phyloP scores from a whole-genome alignment of 805 yeast genomes.

The Cyberlindnera xylosilytica region DNA sequence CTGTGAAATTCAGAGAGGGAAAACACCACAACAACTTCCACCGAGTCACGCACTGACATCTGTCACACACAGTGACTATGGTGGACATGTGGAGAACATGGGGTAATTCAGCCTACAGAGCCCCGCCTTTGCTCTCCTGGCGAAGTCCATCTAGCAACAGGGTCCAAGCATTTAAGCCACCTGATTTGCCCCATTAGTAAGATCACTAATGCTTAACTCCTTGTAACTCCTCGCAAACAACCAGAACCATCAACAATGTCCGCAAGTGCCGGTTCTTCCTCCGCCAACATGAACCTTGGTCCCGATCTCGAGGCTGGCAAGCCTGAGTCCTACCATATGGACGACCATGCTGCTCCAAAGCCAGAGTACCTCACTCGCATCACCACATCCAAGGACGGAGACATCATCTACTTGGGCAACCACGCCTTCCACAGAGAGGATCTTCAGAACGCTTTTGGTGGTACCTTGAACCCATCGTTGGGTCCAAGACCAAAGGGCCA shows the following conservation, averaged over 20 bases:
- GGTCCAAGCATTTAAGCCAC: no score
- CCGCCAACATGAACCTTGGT: not conserved
- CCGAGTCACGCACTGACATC: no score
- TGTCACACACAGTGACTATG: not conserved
- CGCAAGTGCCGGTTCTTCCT: not conserved
- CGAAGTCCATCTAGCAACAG: no score
- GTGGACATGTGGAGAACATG: not conserved
- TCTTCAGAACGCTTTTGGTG: conserved; percentile 3
- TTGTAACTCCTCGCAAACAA: not conserved
- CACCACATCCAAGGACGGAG: conserved; percentile 1
- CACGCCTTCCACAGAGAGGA: conserved; percentile 1
- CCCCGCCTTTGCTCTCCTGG: no score
- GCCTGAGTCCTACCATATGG: not conserved
- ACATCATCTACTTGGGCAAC: conserved; percentile 1
- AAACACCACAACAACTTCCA: not conserved
- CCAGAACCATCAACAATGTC: not conserved
- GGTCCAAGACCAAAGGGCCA: conserved; percentile 1
- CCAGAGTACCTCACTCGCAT: conserved; percentile 1
- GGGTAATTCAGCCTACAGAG: not conserved
- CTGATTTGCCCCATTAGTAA: no score
- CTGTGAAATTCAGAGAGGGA: no score
- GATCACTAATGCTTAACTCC: no score
- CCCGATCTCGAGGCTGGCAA: conserved; percentile 2
- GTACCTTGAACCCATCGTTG: conserved; percentile 3
- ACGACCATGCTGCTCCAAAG: not conserved